Conservation (phyloP, 2,329 filamentous ascomycete species). For the Aspergillus latus region DNA sequence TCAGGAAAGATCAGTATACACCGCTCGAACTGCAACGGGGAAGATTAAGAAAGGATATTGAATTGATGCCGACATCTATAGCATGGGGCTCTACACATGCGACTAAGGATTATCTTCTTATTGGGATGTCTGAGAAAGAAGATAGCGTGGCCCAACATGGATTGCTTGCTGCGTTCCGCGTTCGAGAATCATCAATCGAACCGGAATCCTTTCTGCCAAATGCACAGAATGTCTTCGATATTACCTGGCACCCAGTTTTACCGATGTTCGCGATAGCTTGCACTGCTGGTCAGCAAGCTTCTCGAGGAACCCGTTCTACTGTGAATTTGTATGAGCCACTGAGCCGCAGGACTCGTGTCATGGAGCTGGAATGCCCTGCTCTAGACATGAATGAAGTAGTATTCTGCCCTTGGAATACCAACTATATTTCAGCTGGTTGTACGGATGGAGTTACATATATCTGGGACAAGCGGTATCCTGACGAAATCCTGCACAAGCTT, state of each 20-base stretch:
- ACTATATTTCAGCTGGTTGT: slow-evolving; percentile 59
- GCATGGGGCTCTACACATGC: slow-evolving; percentile 47
- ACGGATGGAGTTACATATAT: slow-evolving; percentile 61
- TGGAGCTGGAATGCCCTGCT: slow-evolving; percentile 58
- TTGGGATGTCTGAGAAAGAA: slow-evolving; percentile 52
- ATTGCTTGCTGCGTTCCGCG: slow-evolving; percentile 56
- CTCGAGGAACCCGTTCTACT: slow-evolving; percentile 46
- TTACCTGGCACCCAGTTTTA: slow-evolving; percentile 55
- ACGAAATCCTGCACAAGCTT: slow-evolving; percentile 50
- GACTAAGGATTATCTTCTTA: slow-evolving; percentile 50
- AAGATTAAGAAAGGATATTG: slow-evolving; percentile 31
- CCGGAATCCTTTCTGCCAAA: slow-evolving; percentile 46
- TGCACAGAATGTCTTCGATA: slow-evolving; percentile 58
- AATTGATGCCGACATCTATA: slow-evolving; percentile 47
- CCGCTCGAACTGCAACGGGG: slow-evolving; percentile 27
- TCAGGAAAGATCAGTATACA: slow-evolving; percentile 24
- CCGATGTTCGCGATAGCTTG: slow-evolving; percentile 56
- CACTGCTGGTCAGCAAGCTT: slow-evolving; percentile 37
- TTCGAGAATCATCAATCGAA: slow-evolving; percentile 39
- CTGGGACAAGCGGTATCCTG: slow-evolving; percentile 56
- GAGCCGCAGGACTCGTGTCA: slow-evolving; percentile 32
- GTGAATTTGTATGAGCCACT: slow-evolving; percentile 55
- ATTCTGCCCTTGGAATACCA: slow-evolving; percentile 47
- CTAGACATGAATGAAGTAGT: slow-evolving; percentile 62
- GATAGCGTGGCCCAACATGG: slow-evolving; percentile 45